Percentiles rank a stretch among this genome's conserved stretches.
Evolutionary conservation across 1,284 basidiomycete species (phyloP).

Genomic region (Ceratobasidium sp.): DNA sequence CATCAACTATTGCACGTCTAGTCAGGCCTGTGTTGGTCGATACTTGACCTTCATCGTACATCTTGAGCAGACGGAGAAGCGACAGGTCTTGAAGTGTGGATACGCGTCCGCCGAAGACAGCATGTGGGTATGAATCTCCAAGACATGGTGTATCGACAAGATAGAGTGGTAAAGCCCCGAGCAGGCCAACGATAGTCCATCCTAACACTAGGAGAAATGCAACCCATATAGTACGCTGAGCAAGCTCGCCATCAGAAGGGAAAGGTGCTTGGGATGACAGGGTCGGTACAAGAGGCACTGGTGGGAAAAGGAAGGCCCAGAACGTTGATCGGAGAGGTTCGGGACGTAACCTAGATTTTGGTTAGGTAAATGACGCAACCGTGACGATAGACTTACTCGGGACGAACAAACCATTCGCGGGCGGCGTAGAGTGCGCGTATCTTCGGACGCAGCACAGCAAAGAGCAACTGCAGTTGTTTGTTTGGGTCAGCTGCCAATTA

Average conservation of each 20-base stretch:
- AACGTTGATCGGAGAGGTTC: conserved; percentile 63
- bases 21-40: conserved; percentile 46
- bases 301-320: conserved; percentile 72
- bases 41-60: conserved; percentile 61
- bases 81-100: conserved; percentile 77
- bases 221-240: conserved; percentile 70
- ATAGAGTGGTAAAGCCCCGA: conserved; percentile 72
- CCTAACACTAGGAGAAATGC: conserved; percentile 67
- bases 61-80: conserved; percentile 69
- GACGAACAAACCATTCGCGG: conserved; percentile 75
- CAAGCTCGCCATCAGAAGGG: conserved; percentile 75
- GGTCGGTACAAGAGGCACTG: conserved; percentile 68
- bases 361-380: conserved; percentile 33
- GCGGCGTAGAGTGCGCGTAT: conserved; percentile 73
- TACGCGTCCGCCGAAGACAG: conserved; percentile 63
- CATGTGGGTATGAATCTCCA: conserved; percentile 57
- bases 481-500: not conserved
- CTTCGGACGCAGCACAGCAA: conserved; percentile 69
- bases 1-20: conserved; percentile 52
- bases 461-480: conserved; percentile 58
- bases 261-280: conserved; percentile 63
- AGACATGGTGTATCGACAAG: conserved; percentile 72
- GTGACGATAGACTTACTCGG: conserved; percentile 59
- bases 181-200: conserved; percentile 71
- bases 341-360: conserved; percentile 63